phyloP scores from a whole-genome alignment of 768 basidiomycete species.

The Leucocoprinus birnbaumii region DNA sequence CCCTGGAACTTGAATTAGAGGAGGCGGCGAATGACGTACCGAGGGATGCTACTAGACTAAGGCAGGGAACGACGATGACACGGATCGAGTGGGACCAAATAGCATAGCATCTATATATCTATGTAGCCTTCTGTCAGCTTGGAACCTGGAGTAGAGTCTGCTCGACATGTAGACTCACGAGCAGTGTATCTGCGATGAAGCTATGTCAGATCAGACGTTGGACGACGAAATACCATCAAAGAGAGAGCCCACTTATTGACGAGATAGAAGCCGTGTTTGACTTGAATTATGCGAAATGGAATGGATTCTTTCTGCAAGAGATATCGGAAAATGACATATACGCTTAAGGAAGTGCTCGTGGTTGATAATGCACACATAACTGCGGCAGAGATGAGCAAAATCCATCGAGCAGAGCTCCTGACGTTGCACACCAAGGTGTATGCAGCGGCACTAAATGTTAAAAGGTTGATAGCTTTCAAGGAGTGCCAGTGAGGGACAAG shows the following conservation, averaged over 20 bases:
- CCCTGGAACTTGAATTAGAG: too few species aligned
- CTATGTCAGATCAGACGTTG: background rate
- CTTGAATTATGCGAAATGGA: background rate
- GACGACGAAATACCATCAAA: background rate
- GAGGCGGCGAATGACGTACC: background rate
- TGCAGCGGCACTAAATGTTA: background rate
- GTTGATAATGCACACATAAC: constrained; percentile 1
- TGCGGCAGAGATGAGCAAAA: constrained; percentile 8
- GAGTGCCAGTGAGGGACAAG: too few species aligned
- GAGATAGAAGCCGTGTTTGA: background rate
- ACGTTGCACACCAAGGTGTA: background rate
- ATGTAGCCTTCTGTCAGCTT: background rate
- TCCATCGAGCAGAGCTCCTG: background rate
- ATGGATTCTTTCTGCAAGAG: background rate
- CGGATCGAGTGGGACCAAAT: background rate
- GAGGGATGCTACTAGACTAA: background rate
- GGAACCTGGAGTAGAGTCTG: background rate
- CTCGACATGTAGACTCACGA: background rate
- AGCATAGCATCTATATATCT: background rate
- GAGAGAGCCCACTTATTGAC: background rate
- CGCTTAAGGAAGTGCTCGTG: background rate
- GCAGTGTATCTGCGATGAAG: background rate
- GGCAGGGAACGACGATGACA: background rate
- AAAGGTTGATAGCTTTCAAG: too few species aligned
- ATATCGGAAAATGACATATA: constrained; percentile 1